Percentiles rank a stretch among this genome's conserved stretches.
These are phyloP conservation scores for Populus euphratica DNA, from an alignment of 345 rosid genomes.

Conservation along the genomic window DNA sequence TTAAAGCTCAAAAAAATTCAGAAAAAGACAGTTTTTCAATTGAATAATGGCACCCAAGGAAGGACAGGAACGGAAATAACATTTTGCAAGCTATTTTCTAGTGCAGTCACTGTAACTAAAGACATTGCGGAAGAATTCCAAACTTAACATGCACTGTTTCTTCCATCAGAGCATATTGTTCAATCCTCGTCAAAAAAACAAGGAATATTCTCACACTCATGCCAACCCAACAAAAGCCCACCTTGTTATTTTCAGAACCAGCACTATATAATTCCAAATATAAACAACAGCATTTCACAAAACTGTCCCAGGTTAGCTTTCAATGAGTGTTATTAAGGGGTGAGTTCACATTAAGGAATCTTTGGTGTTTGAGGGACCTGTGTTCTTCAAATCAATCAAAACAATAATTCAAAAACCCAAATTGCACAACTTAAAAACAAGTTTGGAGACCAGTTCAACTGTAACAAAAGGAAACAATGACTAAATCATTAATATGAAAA, in stretches of 20 bases:
- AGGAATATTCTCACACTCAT: conserved; percentile 28
- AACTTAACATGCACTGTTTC: conserved; percentile 11
- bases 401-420: conserved; percentile 10
- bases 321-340: conserved; percentile 9
- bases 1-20: background rate
- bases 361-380: conserved; percentile 5
- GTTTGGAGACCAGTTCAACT: background rate
- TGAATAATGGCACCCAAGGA: background rate
- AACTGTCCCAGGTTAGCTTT: conserved; percentile 27
- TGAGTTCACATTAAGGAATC: conserved; percentile 21
- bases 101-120: background rate
- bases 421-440: background rate
- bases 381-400: conserved; percentile 11
- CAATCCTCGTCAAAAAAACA: conserved; percentile 8
- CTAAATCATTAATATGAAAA: background rate
- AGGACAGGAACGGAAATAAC: conserved; percentile 1
- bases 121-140: background rate
- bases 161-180: conserved; percentile 5
- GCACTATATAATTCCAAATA: conserved; percentile 22
- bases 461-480: conserved; percentile 12
- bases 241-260: conserved; percentile 18
- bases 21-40: background rate
- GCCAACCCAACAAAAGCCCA: conserved; percentile 23
- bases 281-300: conserved; percentile 23
- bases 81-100: background rate